phyloP scores from a whole-genome alignment of 1,139 yeast species.

The Pichia sp. region DNA sequence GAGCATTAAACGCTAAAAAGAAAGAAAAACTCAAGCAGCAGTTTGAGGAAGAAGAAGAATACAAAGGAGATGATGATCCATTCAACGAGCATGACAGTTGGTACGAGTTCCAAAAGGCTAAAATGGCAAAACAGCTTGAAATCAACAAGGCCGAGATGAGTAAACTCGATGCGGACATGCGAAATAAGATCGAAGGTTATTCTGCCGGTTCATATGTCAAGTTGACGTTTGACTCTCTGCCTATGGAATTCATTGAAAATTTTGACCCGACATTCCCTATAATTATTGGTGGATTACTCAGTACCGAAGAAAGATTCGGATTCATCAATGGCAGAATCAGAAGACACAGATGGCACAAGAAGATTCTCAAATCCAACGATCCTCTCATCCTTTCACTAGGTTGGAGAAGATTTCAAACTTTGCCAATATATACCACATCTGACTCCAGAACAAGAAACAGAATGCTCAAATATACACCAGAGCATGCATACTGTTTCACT shows the following conservation, averaged over 20 bases:
- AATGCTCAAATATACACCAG: constrained; percentile 97
- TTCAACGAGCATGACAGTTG: constrained; percentile 84
- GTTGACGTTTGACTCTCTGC: constrained; percentile 74
- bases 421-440: constrained; percentile 92
- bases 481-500: constrained; percentile 94
- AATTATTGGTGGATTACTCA: constrained; percentile 82
- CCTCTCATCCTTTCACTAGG: constrained; percentile 92
- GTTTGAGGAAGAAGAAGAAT: constrained; percentile 78
- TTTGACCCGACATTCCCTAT: constrained; percentile 84
- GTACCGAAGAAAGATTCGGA: constrained; percentile 92
- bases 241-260: constrained; percentile 86
- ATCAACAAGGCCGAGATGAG: constrained; percentile 80
- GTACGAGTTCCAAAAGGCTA: constrained; percentile 96
- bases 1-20: constrained; percentile 79
- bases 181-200: constrained; percentile 84
- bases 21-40: constrained; percentile 85
- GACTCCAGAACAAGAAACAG: constrained; percentile 97
- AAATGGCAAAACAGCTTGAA: constrained; percentile 92
- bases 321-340: constrained; percentile 89
- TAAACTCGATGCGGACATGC: constrained; percentile 67
- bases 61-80: constrained; percentile 53
- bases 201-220: constrained; percentile 94
- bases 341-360: constrained; percentile 98
- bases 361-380: constrained; percentile 90
- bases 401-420: constrained; percentile 97